Base-by-base conservation (phyloP, 2,329 filamentous ascomycete species). In the Penicillium digitatum region DNA sequence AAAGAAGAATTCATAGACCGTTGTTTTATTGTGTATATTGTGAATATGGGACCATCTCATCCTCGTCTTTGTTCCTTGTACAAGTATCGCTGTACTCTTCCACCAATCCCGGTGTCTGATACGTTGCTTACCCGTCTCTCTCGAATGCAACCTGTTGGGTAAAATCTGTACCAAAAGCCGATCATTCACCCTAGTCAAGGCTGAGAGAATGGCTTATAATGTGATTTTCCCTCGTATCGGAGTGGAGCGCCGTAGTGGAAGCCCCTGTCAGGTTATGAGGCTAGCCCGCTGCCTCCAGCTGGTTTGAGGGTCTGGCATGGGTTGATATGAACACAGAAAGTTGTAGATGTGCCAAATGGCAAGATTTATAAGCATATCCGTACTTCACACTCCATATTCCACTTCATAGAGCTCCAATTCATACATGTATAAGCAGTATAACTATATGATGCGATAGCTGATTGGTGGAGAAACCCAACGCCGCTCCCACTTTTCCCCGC, bases 401-500 rank as follows among this genome's bases (percentile, higher is more conserved):
- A 27, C 14, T 27, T 5, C 6, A 11, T 20, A 16, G 27, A 31
- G 9, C 27, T 18, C 42, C 11, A 20, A 29, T 5, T 14, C 4
- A 14, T 9, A 43, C 3, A 20, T 20, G 5, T 10, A 43, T n/a
- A 43, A 18, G n/a, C 4, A 18, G 40, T 26, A 18, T 43, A 38
- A 11, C 27, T n/a, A 11, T 16, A 24, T 38, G 3, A 24, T 3
- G 5, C 2, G 16, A 5, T 3, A n/a, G n/a, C 9, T 69, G 57
- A 72, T 72, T 72, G 69, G 69, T 65, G 69, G 69, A 72, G 62
- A 64, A 72, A 70, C 60, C 40, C 47, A 50, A 49, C 56, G 37
- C 63, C 60, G 63, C 40, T 59, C 51, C 49, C 38, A 39, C 24
- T 40, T 47, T 56, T 54, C 54, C 58, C 66, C 67, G 62, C 57